Conservation (phyloP, 371 early-diverging fungal genomes). For the Rhizopus delemar region DNA sequence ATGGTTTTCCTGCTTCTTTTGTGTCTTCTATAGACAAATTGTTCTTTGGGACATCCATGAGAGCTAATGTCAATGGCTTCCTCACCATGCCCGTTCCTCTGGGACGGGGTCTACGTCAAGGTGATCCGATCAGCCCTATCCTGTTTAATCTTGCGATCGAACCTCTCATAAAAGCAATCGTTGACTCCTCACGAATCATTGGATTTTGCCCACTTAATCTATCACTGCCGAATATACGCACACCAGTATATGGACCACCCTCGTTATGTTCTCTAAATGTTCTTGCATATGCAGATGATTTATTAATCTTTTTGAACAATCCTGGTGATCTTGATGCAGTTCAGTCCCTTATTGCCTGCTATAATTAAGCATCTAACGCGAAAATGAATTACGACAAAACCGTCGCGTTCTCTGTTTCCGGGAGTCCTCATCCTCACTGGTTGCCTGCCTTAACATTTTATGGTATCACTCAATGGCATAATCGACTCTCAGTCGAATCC, state of each 20-base stretch:
- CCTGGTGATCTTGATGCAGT: constrained; percentile 1
- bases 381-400: constrained; percentile 10
- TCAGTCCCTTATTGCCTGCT: background rate
- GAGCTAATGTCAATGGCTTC: constrained; percentile 5
- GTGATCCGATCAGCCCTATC: constrained; percentile 16
- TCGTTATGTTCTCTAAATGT: too few relatives aligned
- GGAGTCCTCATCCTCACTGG: constrained; percentile 3
- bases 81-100: background rate
- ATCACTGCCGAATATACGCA: background rate
- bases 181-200: background rate
- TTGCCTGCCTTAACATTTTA: background rate
- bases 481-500: too few relatives aligned
- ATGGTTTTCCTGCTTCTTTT: constrained; percentile 4
- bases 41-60: background rate
- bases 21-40: background rate
- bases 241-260: too few relatives aligned
- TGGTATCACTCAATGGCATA: background rate
- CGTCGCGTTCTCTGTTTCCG: constrained; percentile 5
- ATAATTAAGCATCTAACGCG: constrained; percentile 9
- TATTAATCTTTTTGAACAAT: background rate
- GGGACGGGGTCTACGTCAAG: constrained; percentile 12
- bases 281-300: constrained; percentile 1
- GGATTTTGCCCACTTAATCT: background rate
- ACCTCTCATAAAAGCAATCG: background rate
- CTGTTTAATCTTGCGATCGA: constrained; percentile 22